Percentiles rank a stretch among this genome's conserved stretches.
phyloP scores from a whole-genome alignment of 768 basidiomycete genomes.

The Suillus americanus region DNA sequence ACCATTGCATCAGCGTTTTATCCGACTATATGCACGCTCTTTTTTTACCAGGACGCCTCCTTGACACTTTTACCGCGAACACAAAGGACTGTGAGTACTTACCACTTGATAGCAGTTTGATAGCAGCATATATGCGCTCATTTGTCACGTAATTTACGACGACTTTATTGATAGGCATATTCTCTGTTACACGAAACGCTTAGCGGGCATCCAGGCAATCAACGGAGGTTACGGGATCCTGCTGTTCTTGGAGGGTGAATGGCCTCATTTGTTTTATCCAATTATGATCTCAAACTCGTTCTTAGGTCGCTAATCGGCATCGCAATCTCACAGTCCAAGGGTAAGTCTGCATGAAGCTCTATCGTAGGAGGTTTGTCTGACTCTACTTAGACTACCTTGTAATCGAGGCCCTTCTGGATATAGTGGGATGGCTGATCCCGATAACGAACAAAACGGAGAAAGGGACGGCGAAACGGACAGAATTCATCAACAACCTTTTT shows the following conservation, averaged over 20 bases:
- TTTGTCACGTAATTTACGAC: conserved; percentile 19
- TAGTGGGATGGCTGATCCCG: conserved; percentile 58
- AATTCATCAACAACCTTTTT: conserved; percentile 56
- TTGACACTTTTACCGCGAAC: conserved; percentile 21
- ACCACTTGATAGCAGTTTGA: conserved; percentile 1
- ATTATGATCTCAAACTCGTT: conserved; percentile 4
- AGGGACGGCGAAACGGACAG: conserved; percentile 36
- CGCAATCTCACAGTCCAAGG: conserved; percentile 47
- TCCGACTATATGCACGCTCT: conserved; percentile 37
- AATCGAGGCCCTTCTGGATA: conserved; percentile 54
- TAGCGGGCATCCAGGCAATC: conserved; percentile 40
- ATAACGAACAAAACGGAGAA: conserved; percentile 36
- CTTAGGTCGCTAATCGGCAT: conserved; percentile 47
- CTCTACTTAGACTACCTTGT: conserved; percentile 48
- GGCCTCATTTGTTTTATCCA: background rate
- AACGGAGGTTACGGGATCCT: conserved; percentile 43
- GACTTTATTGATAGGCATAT: conserved; percentile 44
- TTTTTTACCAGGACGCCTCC: conserved; percentile 29
- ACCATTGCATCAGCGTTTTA: conserved; percentile 28
- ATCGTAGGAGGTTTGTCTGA: background rate
- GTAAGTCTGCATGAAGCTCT: conserved; percentile 26
- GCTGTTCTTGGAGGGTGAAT: conserved; percentile 50
- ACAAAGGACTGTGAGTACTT: background rate
- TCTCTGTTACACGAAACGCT: conserved; percentile 51
- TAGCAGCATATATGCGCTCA: conserved; percentile 29